Conservation (phyloP, 2,329 filamentous ascomycete species). For the Fusarium burgessii region DNA sequence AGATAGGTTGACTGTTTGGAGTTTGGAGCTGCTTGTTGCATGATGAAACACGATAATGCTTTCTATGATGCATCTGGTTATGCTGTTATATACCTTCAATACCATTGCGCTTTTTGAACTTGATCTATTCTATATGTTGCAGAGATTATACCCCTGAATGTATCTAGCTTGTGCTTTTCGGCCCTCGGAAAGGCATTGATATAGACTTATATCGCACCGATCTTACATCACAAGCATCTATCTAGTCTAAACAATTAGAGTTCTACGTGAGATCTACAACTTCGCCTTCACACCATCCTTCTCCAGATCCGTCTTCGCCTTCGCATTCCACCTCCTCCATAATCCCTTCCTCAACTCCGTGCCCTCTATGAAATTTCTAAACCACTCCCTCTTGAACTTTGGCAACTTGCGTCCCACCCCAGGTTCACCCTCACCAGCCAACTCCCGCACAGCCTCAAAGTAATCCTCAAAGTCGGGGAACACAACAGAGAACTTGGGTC, state of each 20-base stretch:
- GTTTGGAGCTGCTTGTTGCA: constrained; percentile 3
- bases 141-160: not conserved
- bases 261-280: constrained; percentile 1
- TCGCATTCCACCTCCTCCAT: constrained; percentile 65
- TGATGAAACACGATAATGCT: not conserved
- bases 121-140: rapidly evolving
- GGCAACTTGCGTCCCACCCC: constrained; percentile 60
- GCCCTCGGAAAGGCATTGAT: not conserved
- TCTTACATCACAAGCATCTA: no score
- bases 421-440: constrained; percentile 61
- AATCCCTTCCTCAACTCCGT: constrained; percentile 68
- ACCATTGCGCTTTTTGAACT: not conserved
- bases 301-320: constrained; percentile 24
- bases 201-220: no score
- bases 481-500: constrained; percentile 66
- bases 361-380: constrained; percentile 63
- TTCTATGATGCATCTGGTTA: constrained; percentile 10
- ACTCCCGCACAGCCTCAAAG: constrained; percentile 66
- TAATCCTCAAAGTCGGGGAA: constrained; percentile 74
- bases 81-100: constrained; percentile 14
- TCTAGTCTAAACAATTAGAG: no score
- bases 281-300: not conserved
- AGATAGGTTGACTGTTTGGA: constrained; percentile 10
- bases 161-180: not conserved
- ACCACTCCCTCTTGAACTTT: constrained; percentile 60